Evolutionary conservation across 2,329 filamentous ascomycete species (phyloP).

Genomic region (Didymella glomerata): DNA sequence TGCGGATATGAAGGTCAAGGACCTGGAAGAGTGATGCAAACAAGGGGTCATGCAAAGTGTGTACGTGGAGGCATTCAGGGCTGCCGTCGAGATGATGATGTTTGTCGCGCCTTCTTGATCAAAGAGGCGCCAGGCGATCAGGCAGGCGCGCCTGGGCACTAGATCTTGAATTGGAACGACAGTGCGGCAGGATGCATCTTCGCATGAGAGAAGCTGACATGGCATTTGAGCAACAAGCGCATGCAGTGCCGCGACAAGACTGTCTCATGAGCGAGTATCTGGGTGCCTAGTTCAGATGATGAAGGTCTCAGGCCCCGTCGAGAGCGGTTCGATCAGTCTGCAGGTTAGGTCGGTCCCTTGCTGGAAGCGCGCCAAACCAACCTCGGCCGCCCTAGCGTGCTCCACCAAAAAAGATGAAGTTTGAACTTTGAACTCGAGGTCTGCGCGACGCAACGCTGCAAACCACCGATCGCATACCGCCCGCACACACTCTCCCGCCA

Average conservation of each 20-base stretch:
- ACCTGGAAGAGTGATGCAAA: not conserved
- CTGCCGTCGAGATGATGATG: constrained; percentile 9
- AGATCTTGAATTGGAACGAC: constrained; percentile 7
- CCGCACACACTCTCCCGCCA: constrained; percentile 51
- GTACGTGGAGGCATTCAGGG: constrained; percentile 9
- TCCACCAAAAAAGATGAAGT: constrained; percentile 20
- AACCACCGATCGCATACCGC: constrained; percentile 19
- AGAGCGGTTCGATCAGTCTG: not conserved
- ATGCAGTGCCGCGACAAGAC: not conserved
- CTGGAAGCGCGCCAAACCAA: constrained; percentile 2
- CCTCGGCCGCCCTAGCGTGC: constrained; percentile 7
- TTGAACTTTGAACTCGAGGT: constrained; percentile 5
- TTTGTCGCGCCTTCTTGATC: constrained; percentile 16
- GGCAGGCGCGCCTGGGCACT: constrained; percentile 12
- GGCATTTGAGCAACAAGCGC: not conserved
- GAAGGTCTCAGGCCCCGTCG: not conserved
- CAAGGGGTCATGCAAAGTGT: not conserved
- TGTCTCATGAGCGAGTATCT: not conserved
- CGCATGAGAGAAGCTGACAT: not conserved
- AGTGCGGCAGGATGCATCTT: not conserved
- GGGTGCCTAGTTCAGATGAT: not conserved
- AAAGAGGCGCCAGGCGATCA: constrained; percentile 15
- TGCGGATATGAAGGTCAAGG: constrained; percentile 1
- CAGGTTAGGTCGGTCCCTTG: not conserved
- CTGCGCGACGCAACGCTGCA: constrained; percentile 20